These are phyloP conservation scores for Termitomyces sp. DNA, from an alignment of 768 basidiomycete species.

Conservation along the genomic window DNA sequence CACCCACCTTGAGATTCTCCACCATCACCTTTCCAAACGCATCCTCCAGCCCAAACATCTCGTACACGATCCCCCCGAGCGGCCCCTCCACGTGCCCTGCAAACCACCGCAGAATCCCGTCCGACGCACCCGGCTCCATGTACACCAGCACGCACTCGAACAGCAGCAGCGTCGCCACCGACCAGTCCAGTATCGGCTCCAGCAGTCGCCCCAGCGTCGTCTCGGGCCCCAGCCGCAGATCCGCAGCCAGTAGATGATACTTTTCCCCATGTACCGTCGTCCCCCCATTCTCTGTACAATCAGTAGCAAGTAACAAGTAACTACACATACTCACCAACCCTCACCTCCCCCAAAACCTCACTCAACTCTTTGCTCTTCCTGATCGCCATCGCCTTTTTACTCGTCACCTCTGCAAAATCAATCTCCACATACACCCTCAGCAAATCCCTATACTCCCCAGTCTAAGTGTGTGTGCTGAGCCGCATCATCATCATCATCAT, in stretches of 20 bases:
- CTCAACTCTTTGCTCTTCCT: conserved; percentile 60
- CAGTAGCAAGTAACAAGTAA: too few relatives aligned
- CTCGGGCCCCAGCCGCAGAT: conserved; percentile 63
- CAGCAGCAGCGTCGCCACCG: conserved; percentile 76
- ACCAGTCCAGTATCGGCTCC: conserved; percentile 47
- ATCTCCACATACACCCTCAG: conserved; percentile 77
- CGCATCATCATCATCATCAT: too few relatives aligned
- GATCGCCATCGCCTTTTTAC: conserved; percentile 79
- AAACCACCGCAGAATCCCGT: conserved; percentile 72
- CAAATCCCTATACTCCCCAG: conserved; percentile 45
- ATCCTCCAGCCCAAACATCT: conserved; percentile 90
- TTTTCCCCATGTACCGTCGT: conserved; percentile 48
- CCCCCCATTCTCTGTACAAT: conserved; percentile 54
- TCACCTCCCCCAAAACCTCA: conserved; percentile 47
- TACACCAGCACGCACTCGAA: conserved; percentile 96
- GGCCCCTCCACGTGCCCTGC: conserved; percentile 44
- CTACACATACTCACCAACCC: conserved; percentile 33
- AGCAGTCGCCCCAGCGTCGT: conserved; percentile 35
- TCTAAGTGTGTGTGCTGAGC: conserved; percentile 33
- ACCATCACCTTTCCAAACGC: conserved; percentile 92
- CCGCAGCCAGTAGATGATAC: conserved; percentile 74
- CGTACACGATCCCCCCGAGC: conserved; percentile 73
- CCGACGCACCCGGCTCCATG: conserved; percentile 60
- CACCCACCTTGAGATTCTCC: conserved; percentile 65
- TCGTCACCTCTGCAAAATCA: conserved; percentile 86